These are phyloP conservation scores for Avena insularis DNA, from an alignment of 176 grass and related monocot genomes.

Conservation along the genomic window DNA sequence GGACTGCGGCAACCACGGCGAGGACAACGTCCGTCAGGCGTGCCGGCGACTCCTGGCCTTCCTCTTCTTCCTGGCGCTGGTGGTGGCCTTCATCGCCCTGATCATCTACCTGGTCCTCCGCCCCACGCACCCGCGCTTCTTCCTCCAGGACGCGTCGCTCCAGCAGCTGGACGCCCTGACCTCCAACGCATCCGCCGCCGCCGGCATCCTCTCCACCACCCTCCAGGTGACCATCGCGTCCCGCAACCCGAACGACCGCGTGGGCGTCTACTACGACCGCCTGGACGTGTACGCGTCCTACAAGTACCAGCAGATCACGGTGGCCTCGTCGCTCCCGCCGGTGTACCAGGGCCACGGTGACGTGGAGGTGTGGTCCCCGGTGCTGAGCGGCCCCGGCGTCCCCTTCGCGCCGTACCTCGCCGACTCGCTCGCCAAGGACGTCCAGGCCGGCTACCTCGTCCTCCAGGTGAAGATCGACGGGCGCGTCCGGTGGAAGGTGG, in stretches of 20 bases:
- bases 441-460: constrained; percentile 45
- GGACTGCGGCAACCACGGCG: constrained; percentile 66
- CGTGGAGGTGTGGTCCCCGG: constrained; percentile 80
- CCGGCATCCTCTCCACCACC: constrained; percentile 46
- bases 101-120: constrained; percentile 74
- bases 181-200: constrained; percentile 44
- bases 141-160: constrained; percentile 74
- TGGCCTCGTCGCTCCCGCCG: constrained; percentile 34
- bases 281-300: constrained; percentile 75
- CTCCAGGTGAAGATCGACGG: constrained; percentile 76
- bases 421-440: constrained; percentile 42
- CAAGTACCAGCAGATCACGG: constrained; percentile 82
- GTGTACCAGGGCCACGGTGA: constrained; percentile 89
- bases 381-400: constrained; percentile 45
- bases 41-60: background rate
- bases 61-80: constrained; percentile 32
- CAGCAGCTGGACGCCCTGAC: constrained; percentile 40
- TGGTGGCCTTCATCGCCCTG: constrained; percentile 57
- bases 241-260: constrained; percentile 78
- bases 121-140: constrained; percentile 81
- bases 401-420: constrained; percentile 76
- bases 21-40: constrained; percentile 35
- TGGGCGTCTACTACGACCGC: constrained; percentile 85
- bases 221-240: constrained; percentile 78
- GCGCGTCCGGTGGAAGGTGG: constrained; percentile 78